Evolutionary conservation across 2,329 filamentous ascomycete genomes (phyloP).

Genomic region (Ophiosphaerella narmari): DNA sequence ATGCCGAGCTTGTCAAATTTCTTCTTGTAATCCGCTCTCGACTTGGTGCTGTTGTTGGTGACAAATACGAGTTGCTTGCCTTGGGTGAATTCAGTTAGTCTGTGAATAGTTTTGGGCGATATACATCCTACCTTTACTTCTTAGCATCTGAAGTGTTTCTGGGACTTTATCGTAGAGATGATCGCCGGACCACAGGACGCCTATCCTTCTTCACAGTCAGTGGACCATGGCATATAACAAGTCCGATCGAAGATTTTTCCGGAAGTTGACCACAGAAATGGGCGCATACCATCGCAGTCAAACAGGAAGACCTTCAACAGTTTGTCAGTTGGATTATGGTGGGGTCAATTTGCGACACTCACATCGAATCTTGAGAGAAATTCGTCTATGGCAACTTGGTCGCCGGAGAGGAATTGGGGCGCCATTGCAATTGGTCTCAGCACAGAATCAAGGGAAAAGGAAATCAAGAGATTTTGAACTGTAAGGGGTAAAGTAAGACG

Average conservation of each 20-base stretch:
- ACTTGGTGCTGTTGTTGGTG: constrained; percentile 99
- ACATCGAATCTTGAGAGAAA: constrained; percentile 95
- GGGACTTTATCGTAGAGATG: constrained; percentile 83
- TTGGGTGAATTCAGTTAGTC: constrained; percentile 39
- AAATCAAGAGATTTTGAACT: too few species aligned
- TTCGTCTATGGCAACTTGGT: constrained; percentile 73
- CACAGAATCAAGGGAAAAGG: background rate
- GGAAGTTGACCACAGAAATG: background rate
- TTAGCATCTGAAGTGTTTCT: constrained; percentile 82
- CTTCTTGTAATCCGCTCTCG: constrained; percentile 86
- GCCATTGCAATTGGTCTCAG: background rate
- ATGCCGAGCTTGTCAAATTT: constrained; percentile 86
- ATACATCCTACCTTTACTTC: constrained; percentile 69
- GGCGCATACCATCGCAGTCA: constrained; percentile 84
- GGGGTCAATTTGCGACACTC: constrained; percentile 47
- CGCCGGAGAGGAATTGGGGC: constrained; percentile 73
- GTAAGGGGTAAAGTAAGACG: too few species aligned
- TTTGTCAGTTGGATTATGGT: constrained; percentile 20
- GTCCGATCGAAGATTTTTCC: background rate
- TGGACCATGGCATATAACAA: constrained; percentile 4
- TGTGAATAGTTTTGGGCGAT: background rate
- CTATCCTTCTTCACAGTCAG: constrained; percentile 61
- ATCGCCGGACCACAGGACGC: constrained; percentile 95
- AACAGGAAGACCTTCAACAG: constrained; percentile 80
- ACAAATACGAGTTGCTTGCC: constrained; percentile 95